These are phyloP conservation scores for Aspergillus japonicus DNA, from an alignment of 2,329 filamentous ascomycete species.

Conservation along the genomic window DNA sequence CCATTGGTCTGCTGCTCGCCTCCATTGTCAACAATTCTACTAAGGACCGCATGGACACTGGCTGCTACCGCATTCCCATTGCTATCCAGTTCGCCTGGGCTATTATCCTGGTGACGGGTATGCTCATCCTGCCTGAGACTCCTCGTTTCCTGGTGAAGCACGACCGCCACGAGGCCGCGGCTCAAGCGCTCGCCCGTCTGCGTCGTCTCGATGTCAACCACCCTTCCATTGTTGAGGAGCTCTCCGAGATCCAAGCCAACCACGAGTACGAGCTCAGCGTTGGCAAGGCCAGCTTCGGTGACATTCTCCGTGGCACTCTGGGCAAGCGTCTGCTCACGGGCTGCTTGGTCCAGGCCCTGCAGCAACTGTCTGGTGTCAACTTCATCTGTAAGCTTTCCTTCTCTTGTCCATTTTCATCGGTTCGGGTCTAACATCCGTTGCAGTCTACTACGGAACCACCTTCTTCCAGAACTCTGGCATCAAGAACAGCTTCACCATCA, in stretches of 20 bases:
- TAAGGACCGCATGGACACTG: slow-evolving; percentile 59
- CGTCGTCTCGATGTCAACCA: slow-evolving; percentile 66
- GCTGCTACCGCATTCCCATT: slow-evolving; percentile 76
- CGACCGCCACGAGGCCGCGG: slow-evolving; percentile 64
- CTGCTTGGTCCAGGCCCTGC: slow-evolving; percentile 39
- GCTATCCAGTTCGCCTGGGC: slow-evolving; percentile 78
- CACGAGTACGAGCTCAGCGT: slow-evolving; percentile 71
- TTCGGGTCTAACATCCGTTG: slow-evolving; percentile 10
- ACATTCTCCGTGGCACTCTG: slow-evolving; percentile 36
- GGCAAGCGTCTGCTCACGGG: slow-evolving; percentile 42
- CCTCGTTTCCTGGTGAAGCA: slow-evolving; percentile 81
- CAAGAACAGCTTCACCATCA: slow-evolving; percentile 46
- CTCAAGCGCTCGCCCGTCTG: slow-evolving; percentile 61
- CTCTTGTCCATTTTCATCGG: neutral
- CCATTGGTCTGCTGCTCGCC: slow-evolving; percentile 71
- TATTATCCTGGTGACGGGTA: slow-evolving; percentile 67
- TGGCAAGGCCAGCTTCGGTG: slow-evolving; percentile 38
- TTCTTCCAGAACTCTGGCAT: slow-evolving; percentile 44
- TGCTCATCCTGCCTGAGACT: slow-evolving; percentile 76
- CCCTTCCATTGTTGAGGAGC: slow-evolving; percentile 71
- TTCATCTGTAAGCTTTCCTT: slow-evolving; percentile 39
- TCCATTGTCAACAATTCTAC: slow-evolving; percentile 71
- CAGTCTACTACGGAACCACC: slow-evolving; percentile 41
- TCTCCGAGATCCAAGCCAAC: slow-evolving; percentile 83
- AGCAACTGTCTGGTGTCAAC: slow-evolving; percentile 45